Evolutionary conservation across 805 yeast genomes (phyloP).

Genomic region (Candida boleticola): DNA sequence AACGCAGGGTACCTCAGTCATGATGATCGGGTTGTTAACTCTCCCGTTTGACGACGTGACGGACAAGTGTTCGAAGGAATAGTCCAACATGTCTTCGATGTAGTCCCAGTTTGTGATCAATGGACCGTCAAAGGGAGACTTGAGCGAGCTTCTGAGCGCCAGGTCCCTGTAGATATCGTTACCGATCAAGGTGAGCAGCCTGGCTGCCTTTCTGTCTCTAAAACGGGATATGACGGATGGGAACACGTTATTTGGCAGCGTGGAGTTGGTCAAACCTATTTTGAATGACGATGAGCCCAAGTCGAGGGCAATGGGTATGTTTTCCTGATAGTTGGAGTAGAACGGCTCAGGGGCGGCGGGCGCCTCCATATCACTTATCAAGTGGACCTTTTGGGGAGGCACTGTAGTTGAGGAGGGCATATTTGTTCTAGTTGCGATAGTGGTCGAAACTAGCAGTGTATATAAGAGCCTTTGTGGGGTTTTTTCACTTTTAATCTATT

Average conservation of each 20-base stretch:
- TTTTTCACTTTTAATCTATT: too few species aligned
- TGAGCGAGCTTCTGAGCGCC: constrained; percentile 62
- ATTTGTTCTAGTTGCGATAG: too few species aligned
- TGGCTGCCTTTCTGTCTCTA: constrained; percentile 71
- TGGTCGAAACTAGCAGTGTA: too few species aligned
- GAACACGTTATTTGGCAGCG: constrained; percentile 58
- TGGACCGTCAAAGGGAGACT: constrained; percentile 84
- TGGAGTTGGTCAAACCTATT: constrained; percentile 53
- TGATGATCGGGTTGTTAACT: constrained; percentile 74
- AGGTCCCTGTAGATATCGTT: constrained; percentile 76
- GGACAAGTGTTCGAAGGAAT: constrained; percentile 75
- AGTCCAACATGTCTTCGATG: constrained; percentile 79
- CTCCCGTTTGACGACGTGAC: constrained; percentile 47
- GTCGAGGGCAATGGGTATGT: constrained; percentile 84
- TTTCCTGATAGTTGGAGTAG: constrained; percentile 44
- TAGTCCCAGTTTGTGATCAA: constrained; percentile 91
- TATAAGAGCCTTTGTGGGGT: too few species aligned
- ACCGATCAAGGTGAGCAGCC: constrained; percentile 72
- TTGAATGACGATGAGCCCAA: constrained; percentile 66
- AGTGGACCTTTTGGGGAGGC: constrained; percentile 43
- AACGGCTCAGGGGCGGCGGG: constrained; percentile 46
- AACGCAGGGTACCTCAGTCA: constrained; percentile 76
- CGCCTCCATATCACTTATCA: constrained; percentile 39
- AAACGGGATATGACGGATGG: constrained; percentile 69
- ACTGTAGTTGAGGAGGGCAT: constrained; percentile 14